Percentiles rank a stretch among this genome's conserved stretches.
phyloP scores from a whole-genome alignment of 768 basidiomycete species.

The Tulasnella sp. region DNA sequence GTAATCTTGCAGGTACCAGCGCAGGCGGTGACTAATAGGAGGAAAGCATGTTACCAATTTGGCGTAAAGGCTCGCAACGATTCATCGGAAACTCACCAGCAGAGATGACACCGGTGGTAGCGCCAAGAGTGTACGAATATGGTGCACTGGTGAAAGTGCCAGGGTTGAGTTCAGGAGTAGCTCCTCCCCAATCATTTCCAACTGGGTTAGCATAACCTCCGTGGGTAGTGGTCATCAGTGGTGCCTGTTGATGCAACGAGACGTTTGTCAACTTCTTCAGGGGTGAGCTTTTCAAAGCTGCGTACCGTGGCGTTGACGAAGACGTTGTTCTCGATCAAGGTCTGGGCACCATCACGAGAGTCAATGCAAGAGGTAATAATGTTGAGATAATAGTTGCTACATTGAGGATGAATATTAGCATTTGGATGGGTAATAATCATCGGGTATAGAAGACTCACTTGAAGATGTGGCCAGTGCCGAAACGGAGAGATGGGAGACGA shows the following conservation, averaged over 20 bases:
- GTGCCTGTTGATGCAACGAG: background rate
- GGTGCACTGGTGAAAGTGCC: conserved; percentile 16
- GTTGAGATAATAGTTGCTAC: conserved; percentile 18
- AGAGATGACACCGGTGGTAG: conserved; percentile 3
- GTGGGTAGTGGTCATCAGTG: background rate
- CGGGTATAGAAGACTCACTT: background rate
- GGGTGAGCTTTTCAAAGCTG: background rate
- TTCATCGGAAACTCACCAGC: background rate
- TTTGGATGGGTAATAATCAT: background rate
- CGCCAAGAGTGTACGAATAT: conserved; percentile 18
- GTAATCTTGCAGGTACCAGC: conserved; percentile 1
- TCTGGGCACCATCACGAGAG: conserved; percentile 22
- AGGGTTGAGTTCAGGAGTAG: conserved; percentile 20
- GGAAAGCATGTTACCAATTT: background rate
- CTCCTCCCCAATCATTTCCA: conserved; percentile 20
- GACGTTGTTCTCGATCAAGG: conserved; percentile 25
- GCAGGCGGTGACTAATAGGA: background rate
- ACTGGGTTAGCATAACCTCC: conserved; percentile 5
- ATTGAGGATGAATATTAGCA: background rate
- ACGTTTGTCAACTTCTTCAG: background rate
- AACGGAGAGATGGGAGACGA: conserved; percentile 45
- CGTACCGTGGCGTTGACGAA: conserved; percentile 11
- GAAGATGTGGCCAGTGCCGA: conserved; percentile 24
- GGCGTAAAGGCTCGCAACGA: background rate
- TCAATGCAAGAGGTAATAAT: conserved; percentile 10